Percentiles rank a stretch among this genome's conserved stretches.
Conservation (phyloP, 768 basidiomycete species). For the Tephrocybe sp. region DNA sequence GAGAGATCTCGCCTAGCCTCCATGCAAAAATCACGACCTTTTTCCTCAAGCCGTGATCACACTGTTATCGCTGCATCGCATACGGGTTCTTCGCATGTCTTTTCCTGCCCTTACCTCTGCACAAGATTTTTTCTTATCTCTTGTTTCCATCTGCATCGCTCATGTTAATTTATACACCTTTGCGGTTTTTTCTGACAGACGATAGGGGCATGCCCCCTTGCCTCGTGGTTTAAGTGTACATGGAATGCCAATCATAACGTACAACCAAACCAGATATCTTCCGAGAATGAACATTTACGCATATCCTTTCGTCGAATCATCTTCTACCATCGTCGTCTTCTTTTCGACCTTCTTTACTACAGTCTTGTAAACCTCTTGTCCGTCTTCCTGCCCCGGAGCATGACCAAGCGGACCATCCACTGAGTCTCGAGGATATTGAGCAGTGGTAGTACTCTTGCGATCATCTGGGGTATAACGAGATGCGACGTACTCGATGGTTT, state of each 20-base stretch:
- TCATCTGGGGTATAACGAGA: conserved; percentile 38
- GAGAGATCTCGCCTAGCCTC: conserved; percentile 16
- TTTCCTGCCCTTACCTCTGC: neutral
- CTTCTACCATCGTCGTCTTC: conserved; percentile 13
- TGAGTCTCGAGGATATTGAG: conserved; percentile 38
- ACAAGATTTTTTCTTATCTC: conserved; percentile 5
- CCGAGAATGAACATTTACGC: neutral
- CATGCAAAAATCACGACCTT: conserved; percentile 11
- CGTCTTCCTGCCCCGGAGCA: conserved; percentile 29
- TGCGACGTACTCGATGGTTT: conserved; percentile 41
- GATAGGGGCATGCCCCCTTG: neutral
- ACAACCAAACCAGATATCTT: neutral
- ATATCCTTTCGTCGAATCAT: conserved; percentile 9
- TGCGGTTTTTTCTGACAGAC: neutral
- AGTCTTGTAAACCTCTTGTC: conserved; percentile 14
- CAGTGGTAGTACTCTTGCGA: conserved; percentile 29
- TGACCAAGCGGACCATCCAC: conserved; percentile 43
- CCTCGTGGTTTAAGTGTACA: neutral
- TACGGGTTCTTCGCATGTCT: conserved; percentile 1
- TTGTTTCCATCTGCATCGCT: conserved; percentile 1
- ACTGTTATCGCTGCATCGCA: neutral
- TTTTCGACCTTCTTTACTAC: conserved; percentile 7
- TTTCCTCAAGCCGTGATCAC: neutral
- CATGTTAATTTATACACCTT: conserved; percentile 5
- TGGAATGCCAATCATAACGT: too few species aligned